phyloP scores from a whole-genome alignment of 192 early-diverging fungal genomes.

The Coemansia sp. region DNA sequence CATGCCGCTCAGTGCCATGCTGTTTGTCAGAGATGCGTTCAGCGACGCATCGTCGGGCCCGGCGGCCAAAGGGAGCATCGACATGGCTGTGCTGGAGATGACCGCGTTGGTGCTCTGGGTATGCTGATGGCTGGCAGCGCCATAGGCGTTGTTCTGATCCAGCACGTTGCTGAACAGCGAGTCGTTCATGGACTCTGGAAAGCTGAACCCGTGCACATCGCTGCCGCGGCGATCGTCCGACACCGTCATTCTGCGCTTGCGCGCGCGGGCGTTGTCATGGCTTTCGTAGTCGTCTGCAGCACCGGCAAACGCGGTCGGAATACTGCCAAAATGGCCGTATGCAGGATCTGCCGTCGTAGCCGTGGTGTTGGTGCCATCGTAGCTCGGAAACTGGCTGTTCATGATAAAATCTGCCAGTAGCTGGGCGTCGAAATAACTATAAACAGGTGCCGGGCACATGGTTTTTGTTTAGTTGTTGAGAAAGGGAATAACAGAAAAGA shows the following conservation, averaged over 20 bases:
- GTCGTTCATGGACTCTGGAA: slow-evolving; percentile 27
- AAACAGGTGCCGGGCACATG: slow-evolving; percentile 45
- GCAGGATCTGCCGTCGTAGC: slow-evolving; percentile 24
- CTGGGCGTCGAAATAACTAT: slow-evolving; percentile 57
- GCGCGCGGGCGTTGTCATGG: slow-evolving; percentile 48
- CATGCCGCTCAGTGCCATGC: slow-evolving; percentile 21
- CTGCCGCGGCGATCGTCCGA: slow-evolving; percentile 41
- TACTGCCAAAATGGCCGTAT: slow-evolving; percentile 27
- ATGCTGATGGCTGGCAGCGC: slow-evolving; percentile 10
- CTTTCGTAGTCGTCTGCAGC: slow-evolving; percentile 45
- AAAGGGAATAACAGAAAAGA: slow-evolving; percentile 4
- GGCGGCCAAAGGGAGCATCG: slow-evolving; percentile 35
- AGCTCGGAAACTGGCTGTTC: slow-evolving; percentile 51
- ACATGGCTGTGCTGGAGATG: slow-evolving; percentile 4
- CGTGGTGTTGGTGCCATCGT: slow-evolving; percentile 35
- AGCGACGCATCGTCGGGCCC: slow-evolving; percentile 30
- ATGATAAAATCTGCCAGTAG: slow-evolving; percentile 54
- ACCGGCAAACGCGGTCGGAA: slow-evolving; percentile 21
- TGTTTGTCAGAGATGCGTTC: slow-evolving; percentile 13
- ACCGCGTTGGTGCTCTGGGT: slow-evolving; percentile 5
- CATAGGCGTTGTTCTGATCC: slow-evolving; percentile 19
- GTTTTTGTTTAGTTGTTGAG: slow-evolving; percentile 3
- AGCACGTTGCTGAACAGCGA: slow-evolving; percentile 39
- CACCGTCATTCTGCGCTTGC: slow-evolving; percentile 51
- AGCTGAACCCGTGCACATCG: slow-evolving; percentile 17